Percentiles rank a stretch among this genome's conserved stretches.
Conservation (phyloP, 345 rosid species). For the Mangifera indica region DNA sequence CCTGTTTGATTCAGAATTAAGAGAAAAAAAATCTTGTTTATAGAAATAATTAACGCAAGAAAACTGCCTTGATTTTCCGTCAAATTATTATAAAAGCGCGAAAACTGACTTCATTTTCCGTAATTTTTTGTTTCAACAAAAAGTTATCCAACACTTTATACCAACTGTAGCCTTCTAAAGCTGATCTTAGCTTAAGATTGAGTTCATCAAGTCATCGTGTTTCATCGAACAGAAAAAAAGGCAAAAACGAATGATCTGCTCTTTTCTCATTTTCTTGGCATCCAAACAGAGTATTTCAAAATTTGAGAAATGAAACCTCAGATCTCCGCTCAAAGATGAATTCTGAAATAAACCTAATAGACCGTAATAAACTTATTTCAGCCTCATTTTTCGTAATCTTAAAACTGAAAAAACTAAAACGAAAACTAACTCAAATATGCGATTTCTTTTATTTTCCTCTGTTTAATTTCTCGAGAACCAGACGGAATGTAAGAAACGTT, state of each 20-base stretch:
- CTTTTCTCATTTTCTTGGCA: neutral
- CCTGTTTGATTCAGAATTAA: no score
- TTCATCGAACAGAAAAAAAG: neutral
- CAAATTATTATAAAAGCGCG: no score
- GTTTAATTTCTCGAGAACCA: slow-evolving; percentile 36
- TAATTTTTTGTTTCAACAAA: no score
- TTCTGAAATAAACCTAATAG: neutral
- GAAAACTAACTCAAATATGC: neutral
- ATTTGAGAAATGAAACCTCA: neutral
- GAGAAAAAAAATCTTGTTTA: no score
- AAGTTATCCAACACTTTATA: no score
- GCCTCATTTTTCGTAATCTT: neutral
- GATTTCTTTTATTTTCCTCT: neutral
- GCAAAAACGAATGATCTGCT: neutral
- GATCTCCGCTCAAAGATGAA: neutral
- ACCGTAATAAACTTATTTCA: neutral
- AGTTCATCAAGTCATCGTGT: neutral
- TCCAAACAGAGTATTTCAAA: neutral
- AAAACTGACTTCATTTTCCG: no score
- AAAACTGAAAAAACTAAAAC: neutral
- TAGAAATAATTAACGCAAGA: no score
- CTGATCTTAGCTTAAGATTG: neutral
- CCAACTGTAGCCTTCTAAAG: no score
- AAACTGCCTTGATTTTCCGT: no score
- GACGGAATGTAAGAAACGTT: slow-evolving; percentile 15